These are phyloP conservation scores for Psilocybe tampanensis DNA, from an alignment of 768 basidiomycete species.

Conservation along the genomic window DNA sequence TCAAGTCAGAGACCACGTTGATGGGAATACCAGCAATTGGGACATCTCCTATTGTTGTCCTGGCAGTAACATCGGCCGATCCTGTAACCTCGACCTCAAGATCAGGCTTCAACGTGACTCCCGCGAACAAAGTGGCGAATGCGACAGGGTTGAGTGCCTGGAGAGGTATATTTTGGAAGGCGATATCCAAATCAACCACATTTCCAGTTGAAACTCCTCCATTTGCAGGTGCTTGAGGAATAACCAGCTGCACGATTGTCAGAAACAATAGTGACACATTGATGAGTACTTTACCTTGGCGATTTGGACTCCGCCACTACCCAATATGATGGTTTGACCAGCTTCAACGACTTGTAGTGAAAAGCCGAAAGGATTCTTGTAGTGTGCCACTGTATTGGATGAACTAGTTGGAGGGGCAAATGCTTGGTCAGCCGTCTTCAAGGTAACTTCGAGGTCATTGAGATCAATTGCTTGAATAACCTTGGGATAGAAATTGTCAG, in stretches of 20 bases:
- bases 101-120: constrained; percentile 50
- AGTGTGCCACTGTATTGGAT: constrained; percentile 52
- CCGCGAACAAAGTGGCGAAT: constrained; percentile 60
- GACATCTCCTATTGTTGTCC: constrained; percentile 66
- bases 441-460: constrained; percentile 55
- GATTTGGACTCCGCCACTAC: constrained; percentile 46
- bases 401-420: constrained; percentile 66
- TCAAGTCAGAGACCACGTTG: constrained; percentile 56
- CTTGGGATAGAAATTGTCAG: constrained; percentile 23
- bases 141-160: constrained; percentile 54
- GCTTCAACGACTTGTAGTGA: constrained; percentile 63
- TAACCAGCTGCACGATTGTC: constrained; percentile 40
- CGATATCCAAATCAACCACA: constrained; percentile 56
- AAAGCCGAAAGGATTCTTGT: constrained; percentile 80
- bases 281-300: constrained; percentile 45
- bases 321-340: constrained; percentile 56
- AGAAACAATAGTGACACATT: background rate
- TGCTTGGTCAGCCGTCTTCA: constrained; percentile 53
- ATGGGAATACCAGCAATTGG: constrained; percentile 68
- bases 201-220: constrained; percentile 76
- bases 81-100: constrained; percentile 56
- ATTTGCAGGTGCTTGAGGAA: constrained; percentile 48
- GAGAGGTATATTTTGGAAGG: constrained; percentile 58
- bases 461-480: constrained; percentile 67
- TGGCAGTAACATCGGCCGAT: constrained; percentile 57